Evolutionary conservation across 2,329 filamentous ascomycete genomes (phyloP), one percentile per base, ranked within the genome.

Genomic region (Xenoacremonium recifei): DNA sequence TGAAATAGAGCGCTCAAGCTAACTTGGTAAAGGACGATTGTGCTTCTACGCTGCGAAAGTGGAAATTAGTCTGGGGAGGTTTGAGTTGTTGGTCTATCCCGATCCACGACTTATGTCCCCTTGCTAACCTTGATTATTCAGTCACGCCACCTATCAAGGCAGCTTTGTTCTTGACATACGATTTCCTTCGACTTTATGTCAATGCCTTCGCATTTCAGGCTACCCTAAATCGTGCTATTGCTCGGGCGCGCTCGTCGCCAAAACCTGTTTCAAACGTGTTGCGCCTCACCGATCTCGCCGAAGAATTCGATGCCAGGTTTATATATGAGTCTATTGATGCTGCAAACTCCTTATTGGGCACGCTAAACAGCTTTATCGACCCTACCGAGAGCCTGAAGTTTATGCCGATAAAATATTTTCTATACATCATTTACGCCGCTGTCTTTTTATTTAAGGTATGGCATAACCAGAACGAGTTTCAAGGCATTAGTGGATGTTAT

Each of bases 141-240:
- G 76, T 77, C 56, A 84, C 83, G 2, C 72, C 79, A 2, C 76
- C 79, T 5, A 76, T 87, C 49, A 86, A 86, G 58, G 79, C 80
- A 4, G 85, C 79, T 5, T 64, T 89, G 3, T 70, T 86, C 18
- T 72, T 89, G 55, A 85, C 83, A 0, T 87, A 87, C 55, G 83
- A 88, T 51, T 89, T 87, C 55, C 66, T 89, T 2, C 75, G 84
- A 6, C 71, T 89, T 1, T 89, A 89, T 59, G 85, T 84, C 37
- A 87, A 87, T 44, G 84, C 85, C 0, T 89, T 88, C 57, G 85
- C 84, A 2, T 88, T 88, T 51, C 85, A 89, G 58, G 84, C 85
- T 3, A 85, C 83, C 78, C 37, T 79, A 64, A 53, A 76, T 73
- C 55, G 76, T 62, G 41, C 63, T 65, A 49, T 71, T 5, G 35